phyloP scores from a whole-genome alignment of 257 asterid genomes.

The Jaltomata sinuosa region DNA sequence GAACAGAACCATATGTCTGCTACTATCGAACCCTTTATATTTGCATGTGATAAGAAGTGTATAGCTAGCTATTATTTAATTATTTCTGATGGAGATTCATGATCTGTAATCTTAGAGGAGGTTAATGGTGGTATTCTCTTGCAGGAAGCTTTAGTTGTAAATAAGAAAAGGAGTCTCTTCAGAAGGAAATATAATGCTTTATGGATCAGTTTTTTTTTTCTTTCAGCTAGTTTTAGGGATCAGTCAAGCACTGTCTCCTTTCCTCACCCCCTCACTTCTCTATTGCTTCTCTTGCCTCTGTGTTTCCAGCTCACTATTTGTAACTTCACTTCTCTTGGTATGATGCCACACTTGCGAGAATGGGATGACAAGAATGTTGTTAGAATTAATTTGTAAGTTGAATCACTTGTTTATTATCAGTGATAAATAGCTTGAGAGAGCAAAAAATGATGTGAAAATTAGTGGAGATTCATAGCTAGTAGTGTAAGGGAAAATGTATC shows the following conservation, averaged over 20 bases:
- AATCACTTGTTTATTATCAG: background rate
- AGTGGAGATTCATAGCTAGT: background rate
- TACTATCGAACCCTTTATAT: background rate
- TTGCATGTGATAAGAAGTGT: background rate
- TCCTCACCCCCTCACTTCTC: background rate
- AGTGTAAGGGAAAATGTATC: background rate
- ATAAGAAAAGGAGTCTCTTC: background rate
- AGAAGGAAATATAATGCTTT: background rate
- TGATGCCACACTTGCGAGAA: background rate
- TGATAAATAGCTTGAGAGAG: background rate
- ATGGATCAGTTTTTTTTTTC: background rate
- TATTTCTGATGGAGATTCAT: background rate
- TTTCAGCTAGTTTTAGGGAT: background rate
- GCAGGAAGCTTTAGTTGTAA: background rate
- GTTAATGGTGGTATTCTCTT: background rate
- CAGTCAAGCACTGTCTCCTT: background rate
- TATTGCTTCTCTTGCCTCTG: background rate
- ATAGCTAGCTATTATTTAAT: background rate
- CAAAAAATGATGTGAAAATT: background rate
- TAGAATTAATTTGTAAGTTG: background rate
- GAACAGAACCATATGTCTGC: background rate
- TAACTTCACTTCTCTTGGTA: background rate
- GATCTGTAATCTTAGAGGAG: background rate
- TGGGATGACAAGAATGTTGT: background rate
- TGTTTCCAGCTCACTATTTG: background rate